Evolutionary conservation across 2,329 filamentous ascomycete genomes (phyloP).

Genomic region (Aspergillus sp.): DNA sequence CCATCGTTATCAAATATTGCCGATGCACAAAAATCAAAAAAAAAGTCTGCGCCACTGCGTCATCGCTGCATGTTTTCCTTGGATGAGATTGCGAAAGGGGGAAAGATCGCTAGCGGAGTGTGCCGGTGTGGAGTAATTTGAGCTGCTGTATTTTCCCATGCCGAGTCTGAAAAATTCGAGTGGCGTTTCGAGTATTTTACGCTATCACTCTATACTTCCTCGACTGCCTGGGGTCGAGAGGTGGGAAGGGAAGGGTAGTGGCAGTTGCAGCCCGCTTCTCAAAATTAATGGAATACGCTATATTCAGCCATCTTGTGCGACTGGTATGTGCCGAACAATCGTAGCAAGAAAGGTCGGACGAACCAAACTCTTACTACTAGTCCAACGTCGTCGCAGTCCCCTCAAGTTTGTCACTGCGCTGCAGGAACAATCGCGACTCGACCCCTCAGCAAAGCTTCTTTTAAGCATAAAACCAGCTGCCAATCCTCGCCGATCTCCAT

Average conservation of each 20-base stretch:
- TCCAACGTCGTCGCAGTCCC: background rate
- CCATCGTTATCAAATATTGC: too few relatives aligned
- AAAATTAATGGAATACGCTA: background rate
- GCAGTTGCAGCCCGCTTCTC: background rate
- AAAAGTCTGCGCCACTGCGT: background rate
- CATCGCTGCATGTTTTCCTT: background rate
- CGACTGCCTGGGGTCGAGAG: background rate
- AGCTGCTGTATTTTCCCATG: background rate
- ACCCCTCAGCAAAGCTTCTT: slow-evolving; percentile 4
- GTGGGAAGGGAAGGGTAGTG: background rate
- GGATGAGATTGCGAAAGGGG: background rate
- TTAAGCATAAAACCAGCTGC: background rate
- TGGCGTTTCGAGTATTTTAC: background rate
- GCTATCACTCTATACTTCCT: background rate
- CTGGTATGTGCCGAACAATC: background rate
- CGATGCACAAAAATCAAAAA: background rate
- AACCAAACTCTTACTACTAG: background rate
- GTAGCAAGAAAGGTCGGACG: background rate
- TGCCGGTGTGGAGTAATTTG: background rate
- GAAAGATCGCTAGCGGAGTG: background rate
- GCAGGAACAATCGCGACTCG: background rate
- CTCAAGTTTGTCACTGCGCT: background rate
- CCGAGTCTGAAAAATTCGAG: background rate
- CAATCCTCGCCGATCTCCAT: background rate
- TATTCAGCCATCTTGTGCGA: background rate